phyloP scores from a whole-genome alignment of 2,329 filamentous ascomycete species.

The Venturia pyrina region DNA sequence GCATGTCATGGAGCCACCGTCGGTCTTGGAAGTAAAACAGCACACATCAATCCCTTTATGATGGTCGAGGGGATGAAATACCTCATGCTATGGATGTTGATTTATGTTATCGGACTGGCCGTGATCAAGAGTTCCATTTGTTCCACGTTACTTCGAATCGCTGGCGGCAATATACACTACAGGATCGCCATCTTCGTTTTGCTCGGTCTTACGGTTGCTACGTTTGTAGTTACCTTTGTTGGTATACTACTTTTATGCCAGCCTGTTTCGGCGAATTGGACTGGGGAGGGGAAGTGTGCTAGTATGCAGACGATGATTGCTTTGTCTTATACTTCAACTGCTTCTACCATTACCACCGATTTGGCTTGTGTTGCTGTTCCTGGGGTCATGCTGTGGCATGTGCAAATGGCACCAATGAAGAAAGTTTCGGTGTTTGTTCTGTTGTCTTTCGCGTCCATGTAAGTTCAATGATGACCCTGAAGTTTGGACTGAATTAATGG shows the following conservation, averaged over 20 bases:
- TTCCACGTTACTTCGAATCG: neutral
- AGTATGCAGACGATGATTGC: conserved; percentile 2
- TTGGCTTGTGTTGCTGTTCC: neutral
- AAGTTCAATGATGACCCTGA: neutral
- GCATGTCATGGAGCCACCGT: conserved; percentile 1
- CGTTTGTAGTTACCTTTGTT: neutral
- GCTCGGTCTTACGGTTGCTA: neutral
- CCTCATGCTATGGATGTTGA: conserved; percentile 1
- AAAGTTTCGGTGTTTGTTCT: neutral
- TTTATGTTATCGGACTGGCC: neutral
- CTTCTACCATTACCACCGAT: neutral
- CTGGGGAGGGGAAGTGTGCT: neutral
- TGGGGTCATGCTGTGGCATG: neutral
- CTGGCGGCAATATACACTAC: neutral
- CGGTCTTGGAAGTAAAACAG: neutral
- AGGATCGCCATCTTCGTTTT: neutral
- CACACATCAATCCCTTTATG: neutral
- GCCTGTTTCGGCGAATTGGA: neutral
- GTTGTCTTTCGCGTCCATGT: conserved; percentile 1
- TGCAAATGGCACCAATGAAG: neutral
- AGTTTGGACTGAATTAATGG: neutral
- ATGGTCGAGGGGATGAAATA: neutral
- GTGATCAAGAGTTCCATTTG: conserved; percentile 1
- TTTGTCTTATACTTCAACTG: neutral
- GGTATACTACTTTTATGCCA: neutral